phyloP scores from a whole-genome alignment of 768 basidiomycete genomes.

The Amanita pseudoporphyria region DNA sequence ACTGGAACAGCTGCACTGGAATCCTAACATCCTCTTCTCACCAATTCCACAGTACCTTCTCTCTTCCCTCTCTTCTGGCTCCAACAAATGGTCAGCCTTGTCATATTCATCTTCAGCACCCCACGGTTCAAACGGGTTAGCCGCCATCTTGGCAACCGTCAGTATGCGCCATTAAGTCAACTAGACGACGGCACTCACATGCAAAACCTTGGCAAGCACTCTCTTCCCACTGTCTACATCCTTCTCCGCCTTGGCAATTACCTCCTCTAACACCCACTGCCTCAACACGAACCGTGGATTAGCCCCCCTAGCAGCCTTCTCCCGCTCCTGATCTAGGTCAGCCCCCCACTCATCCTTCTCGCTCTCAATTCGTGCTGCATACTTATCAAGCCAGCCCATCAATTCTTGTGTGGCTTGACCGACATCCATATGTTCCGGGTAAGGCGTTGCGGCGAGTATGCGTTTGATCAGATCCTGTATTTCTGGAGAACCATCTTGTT shows the following conservation, averaged over 20 bases:
- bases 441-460: conserved; percentile 38
- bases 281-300: conserved; percentile 92
- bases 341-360: conserved; percentile 40
- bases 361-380: conserved; percentile 45
- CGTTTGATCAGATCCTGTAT: conserved; percentile 33
- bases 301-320: conserved; percentile 38
- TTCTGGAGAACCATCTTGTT: conserved; percentile 9
- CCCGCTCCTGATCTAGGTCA: conserved; percentile 37
- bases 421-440: conserved; percentile 33
- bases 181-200: conserved; percentile 37
- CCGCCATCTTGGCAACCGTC: conserved; percentile 58
- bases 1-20: conserved; percentile 92
- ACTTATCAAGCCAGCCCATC: conserved; percentile 55
- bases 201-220: conserved; percentile 70
- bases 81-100: conserved; percentile 25
- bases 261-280: conserved; percentile 95
- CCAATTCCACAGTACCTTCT: conserved; percentile 72
- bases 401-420: conserved; percentile 41
- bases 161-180: neutral
- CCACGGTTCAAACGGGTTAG: conserved; percentile 78
- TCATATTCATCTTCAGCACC: conserved; percentile 62
- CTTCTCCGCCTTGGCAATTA: conserved; percentile 65
- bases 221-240: conserved; percentile 55
- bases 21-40: conserved; percentile 67
- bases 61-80: conserved; percentile 58